A percentile compares a stretch with the other conserved stretches of the same genome.
These are phyloP conservation scores for Suaeda aralocaspica DNA, from an alignment of 148 eudicot genomes.

Conservation along the genomic window DNA sequence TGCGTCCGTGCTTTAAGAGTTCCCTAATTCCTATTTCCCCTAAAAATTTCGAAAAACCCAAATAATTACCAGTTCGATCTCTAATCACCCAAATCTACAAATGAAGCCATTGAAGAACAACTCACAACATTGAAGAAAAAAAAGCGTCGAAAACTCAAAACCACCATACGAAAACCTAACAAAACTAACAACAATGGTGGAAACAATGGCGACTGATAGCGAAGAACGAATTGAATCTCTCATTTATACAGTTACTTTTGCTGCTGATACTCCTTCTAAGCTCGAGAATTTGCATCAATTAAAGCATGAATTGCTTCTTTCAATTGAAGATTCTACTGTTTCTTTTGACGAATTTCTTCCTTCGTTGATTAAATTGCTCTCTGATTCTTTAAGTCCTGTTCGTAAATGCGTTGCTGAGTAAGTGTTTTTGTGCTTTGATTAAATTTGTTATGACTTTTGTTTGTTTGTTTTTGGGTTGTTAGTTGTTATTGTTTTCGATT, in stretches of 20 bases:
- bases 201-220: constrained; percentile 39
- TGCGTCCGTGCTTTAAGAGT: no score
- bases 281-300: constrained; percentile 46
- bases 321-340: constrained; percentile 11
- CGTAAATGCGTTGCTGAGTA: constrained; percentile 60
- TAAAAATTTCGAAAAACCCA: not conserved
- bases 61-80: not conserved
- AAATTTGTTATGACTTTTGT: no score
- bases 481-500: not conserved
- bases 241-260: constrained; percentile 41
- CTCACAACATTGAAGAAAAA: not conserved
- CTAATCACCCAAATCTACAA: not conserved
- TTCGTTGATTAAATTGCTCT: constrained; percentile 40
- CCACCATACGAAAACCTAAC: no score
- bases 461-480: not conserved
- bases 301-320: constrained; percentile 31
- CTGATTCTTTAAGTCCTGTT: constrained; percentile 62
- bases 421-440: not conserved
- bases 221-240: constrained; percentile 41
- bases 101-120: constrained; percentile 8
- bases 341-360: constrained; percentile 47
- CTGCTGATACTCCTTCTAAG: constrained; percentile 45
- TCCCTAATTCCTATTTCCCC: no score
- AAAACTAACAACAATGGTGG: constrained; percentile 43
- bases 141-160: no score